Base-by-base conservation (phyloP, 2,329 filamentous ascomycete species). In the Colletotrichum lindemuthianum region DNA sequence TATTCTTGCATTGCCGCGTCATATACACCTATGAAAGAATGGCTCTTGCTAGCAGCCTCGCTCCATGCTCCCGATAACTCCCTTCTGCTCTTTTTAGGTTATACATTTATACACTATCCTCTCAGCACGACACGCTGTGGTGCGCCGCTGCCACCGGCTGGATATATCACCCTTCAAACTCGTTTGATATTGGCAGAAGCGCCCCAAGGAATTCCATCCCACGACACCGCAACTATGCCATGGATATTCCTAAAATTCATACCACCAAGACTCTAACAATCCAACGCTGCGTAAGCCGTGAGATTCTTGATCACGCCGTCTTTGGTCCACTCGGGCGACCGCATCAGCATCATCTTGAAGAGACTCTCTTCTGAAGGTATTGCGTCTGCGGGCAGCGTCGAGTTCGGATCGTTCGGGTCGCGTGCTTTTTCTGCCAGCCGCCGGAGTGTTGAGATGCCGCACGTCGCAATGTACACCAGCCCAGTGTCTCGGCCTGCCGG, bases 231-330 rank as follows among this genome's bases (percentile, higher is more conserved):
- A 58, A 44, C 40, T 37, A 52, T 57, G 52, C 54, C 48, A 66
- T 64, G 59, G 48, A 54, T 40, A 36, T 39, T 34, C 40, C 39
- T 45, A 40, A 47, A 50, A 39, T 16, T 32, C 32, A 47, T 52
- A 39, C 33, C 11, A 45, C 34, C 9, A 48, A 34, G 33, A 9
- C 12, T 49, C 54, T 44, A 66, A 16, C 55, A 43, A 52, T 82
- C 84, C 64, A 89, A 74, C 49, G 79, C 82, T 48, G 86, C 86
- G 77, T 88, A 91, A 52, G 86, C 84, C 72, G 90, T 88, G 65
- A 94, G 76, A 70, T 92, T 87, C 71, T 87, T 87, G 65, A 94
- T 77, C 70, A 93, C 82, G 3, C 86, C 84, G 66, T 90, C 88
- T 68, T 86, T 86, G 53, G 88, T 80, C 81, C 86, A 87, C 70